Base-by-base conservation (phyloP, 139 green algal genomes). In the Chlamydomonas asymmetrica region DNA sequence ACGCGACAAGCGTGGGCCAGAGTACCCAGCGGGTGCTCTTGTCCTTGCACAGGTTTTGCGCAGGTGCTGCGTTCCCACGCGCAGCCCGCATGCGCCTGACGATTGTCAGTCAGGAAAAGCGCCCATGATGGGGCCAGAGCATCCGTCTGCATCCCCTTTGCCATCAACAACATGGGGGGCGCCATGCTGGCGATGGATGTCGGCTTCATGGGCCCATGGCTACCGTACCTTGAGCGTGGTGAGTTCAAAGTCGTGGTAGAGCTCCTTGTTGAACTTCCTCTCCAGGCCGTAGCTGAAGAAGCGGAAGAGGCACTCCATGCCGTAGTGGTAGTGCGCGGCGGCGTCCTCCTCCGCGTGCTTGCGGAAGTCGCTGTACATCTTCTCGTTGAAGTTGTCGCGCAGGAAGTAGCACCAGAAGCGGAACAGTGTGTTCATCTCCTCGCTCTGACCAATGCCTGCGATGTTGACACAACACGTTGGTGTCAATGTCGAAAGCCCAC, bases 391-490 rank as follows among this genome's bases (percentile, higher is more conserved):
- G 76, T 91, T 88, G 70, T 95, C 93, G 38, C 96, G 86, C 80
- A 99, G 86, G 82, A 98, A 99, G 88, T 98, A 99, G 83, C 84
- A 95, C 96, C 96, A 99, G 82, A 99, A 99, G 62, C 95, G 87
- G 88, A 98, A 98, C 57, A 99, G 84, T 40, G 92, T 97, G 90
- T 98, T 98, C 95, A 99, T 99, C 85, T 99, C 93, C 77, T 99
- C 95, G 49, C 77, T 91, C 54, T 88, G 70, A 3, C 93, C 93
- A 45, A 84, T 79, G 40, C 93, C 92, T 92, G 81, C 38, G 62
- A 18, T 40, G 43, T n/a, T 49, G 32, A 10, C 45, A 52, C 13
- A 52, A 10, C 45, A 52, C 45, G 45, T n/a, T n/a, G n/a, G n/a
- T n/a, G n/a, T n/a, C n/a, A n/a, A n/a, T n/a, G n/a, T n/a, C n/a